Conservation (phyloP, 2,329 filamentous ascomycete species). For the Davidsoniella neocaledoniae region DNA sequence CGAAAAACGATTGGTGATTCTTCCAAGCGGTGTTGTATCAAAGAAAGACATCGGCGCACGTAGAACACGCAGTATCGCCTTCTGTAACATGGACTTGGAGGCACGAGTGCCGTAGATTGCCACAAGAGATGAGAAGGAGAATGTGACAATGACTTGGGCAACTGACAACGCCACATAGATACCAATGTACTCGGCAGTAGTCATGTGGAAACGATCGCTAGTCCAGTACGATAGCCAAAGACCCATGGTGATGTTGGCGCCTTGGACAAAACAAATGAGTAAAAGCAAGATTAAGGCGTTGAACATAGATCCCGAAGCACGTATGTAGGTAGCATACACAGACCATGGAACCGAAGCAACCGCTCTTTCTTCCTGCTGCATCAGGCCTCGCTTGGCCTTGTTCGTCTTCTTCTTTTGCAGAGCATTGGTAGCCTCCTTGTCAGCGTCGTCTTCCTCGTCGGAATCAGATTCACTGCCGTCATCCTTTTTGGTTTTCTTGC, state of each 20-base stretch:
- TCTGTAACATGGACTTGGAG: constrained; percentile 65
- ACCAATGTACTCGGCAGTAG: constrained; percentile 55
- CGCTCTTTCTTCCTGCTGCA: constrained; percentile 57
- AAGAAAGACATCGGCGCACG: constrained; percentile 77
- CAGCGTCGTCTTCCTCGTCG: constrained; percentile 26
- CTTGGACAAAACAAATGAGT: constrained; percentile 57
- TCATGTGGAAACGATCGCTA: constrained; percentile 53
- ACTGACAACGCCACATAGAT: constrained; percentile 55
- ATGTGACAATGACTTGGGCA: constrained; percentile 57
- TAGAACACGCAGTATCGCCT: constrained; percentile 63
- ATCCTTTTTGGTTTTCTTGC: constrained; percentile 35
- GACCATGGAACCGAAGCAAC: constrained; percentile 62
- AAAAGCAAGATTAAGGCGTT: constrained; percentile 47
- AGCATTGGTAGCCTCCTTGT: constrained; percentile 26
- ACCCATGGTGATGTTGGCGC: constrained; percentile 71
- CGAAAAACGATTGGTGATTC: constrained; percentile 92
- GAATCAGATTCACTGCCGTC: constrained; percentile 28
- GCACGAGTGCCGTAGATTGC: constrained; percentile 66
- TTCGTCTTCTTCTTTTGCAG: constrained; percentile 25
- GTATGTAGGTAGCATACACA: constrained; percentile 64
- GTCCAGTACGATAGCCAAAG: constrained; percentile 95
- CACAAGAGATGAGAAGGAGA: constrained; percentile 61
- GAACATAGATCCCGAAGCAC: constrained; percentile 53
- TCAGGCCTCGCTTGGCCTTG: constrained; percentile 48
- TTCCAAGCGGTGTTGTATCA: constrained; percentile 85